Percentiles rank a stretch among this genome's conserved stretches.
phyloP scores from a whole-genome alignment of 345 rosid species.

The Geranium brycei region DNA sequence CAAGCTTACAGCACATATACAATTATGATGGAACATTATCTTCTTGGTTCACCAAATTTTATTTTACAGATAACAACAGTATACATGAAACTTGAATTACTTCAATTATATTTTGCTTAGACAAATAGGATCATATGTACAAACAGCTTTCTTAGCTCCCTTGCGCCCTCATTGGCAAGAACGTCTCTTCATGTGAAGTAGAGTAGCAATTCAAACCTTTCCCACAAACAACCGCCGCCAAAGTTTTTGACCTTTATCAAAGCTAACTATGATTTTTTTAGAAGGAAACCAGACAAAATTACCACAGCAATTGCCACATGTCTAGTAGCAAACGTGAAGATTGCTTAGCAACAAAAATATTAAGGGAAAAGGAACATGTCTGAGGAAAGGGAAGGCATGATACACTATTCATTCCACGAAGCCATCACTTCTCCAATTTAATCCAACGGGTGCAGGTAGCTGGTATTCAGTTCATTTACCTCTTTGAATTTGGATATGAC shows the following conservation, averaged over 20 bases:
- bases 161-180: not conserved
- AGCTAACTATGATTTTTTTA: not conserved
- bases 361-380: no score
- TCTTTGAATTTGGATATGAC: slow-evolving; percentile 57
- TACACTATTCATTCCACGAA: slow-evolving; percentile 11
- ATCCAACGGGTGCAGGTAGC: slow-evolving; percentile 19
- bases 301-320: not conserved
- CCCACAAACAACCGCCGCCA: not conserved
- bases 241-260: not conserved
- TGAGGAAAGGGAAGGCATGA: not conserved
- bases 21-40: no score
- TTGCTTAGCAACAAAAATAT: not conserved
- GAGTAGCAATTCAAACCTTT: not conserved
- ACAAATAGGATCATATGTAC: not conserved
- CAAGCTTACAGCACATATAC: not conserved
- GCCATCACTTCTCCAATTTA: slow-evolving; percentile 32
- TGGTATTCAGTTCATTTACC: slow-evolving; percentile 16
- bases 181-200: not conserved
- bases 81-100: not conserved
- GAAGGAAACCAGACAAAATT: not conserved
- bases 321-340: not conserved
- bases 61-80: not conserved
- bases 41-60: not conserved
- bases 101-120: not conserved
- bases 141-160: not conserved